phyloP scores from a whole-genome alignment of 805 yeast genomes.

The Candida silvatica region DNA sequence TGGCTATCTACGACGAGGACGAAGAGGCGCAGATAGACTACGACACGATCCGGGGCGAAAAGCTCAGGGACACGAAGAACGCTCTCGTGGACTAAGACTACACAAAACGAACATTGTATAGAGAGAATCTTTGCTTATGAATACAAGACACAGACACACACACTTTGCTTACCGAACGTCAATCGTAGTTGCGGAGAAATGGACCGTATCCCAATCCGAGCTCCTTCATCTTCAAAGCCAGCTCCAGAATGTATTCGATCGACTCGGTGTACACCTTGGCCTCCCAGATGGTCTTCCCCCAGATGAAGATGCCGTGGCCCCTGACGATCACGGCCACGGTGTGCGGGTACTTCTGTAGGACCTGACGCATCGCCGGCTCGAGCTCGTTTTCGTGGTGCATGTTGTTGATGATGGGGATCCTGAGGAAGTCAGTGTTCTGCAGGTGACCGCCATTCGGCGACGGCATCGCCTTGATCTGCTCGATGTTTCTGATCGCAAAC shows the following conservation, averaged over 20 bases:
- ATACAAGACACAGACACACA: too few relatives aligned
- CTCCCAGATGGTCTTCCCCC: constrained; percentile 91
- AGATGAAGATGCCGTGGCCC: constrained; percentile 92
- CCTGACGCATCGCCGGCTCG: constrained; percentile 52
- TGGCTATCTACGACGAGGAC: constrained; percentile 43
- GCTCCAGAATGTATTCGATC: constrained; percentile 76
- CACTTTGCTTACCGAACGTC: too few relatives aligned
- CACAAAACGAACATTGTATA: too few relatives aligned
- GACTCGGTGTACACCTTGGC: constrained; percentile 93
- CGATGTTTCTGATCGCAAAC: constrained; percentile 72
- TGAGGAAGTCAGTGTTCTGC: constrained; percentile 64
- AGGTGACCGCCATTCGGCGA: constrained; percentile 49
- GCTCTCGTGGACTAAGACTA: constrained; percentile 12
- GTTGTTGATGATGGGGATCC: constrained; percentile 87
- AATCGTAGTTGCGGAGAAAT: too few relatives aligned
- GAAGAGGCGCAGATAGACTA: constrained; percentile 34
- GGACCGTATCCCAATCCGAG: constrained; percentile 38
- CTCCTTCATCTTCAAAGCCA: constrained; percentile 76
- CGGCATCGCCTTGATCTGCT: constrained; percentile 91
- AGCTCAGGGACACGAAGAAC: constrained; percentile 23
- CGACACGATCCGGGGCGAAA: constrained; percentile 18
- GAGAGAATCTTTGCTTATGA: too few relatives aligned
- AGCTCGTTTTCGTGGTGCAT: constrained; percentile 84
- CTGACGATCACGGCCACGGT: constrained; percentile 84
- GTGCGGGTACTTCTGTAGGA: constrained; percentile 63